Percentiles rank a stretch among this genome's conserved stretches.
Conservation (phyloP, 129 eudicot species). For the Tanacetum coccineum region DNA sequence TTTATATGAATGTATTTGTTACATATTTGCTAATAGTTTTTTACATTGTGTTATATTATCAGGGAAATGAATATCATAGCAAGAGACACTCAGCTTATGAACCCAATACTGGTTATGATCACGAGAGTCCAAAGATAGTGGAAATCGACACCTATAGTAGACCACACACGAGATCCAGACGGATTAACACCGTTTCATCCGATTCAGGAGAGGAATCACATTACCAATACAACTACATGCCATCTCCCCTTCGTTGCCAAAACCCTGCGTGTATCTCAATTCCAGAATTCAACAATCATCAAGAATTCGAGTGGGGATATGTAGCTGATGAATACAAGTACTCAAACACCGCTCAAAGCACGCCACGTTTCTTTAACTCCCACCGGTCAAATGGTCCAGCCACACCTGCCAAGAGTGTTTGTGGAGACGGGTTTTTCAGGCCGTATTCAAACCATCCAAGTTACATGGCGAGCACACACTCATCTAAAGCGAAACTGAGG, state of each 20-base stretch:
- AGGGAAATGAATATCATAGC: constrained; percentile 77
- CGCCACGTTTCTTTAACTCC: constrained; percentile 57
- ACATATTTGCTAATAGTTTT: not conserved
- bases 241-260: constrained; percentile 61
- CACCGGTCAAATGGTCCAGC: constrained; percentile 42
- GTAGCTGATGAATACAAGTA: constrained; percentile 42
- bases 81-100: constrained; percentile 66
- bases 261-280: constrained; percentile 51
- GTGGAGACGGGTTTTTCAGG: constrained; percentile 72
- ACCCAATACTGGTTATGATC: constrained; percentile 40
- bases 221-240: constrained; percentile 26
- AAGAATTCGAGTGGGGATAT: constrained; percentile 66
- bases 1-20: not conserved
- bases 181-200: constrained; percentile 46
- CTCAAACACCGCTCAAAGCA: constrained; percentile 68
- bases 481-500: constrained; percentile 78
- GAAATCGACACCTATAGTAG: constrained; percentile 78
- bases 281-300: constrained; percentile 48
- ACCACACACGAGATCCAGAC: constrained; percentile 67
- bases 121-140: constrained; percentile 75
- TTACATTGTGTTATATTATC: not conserved
- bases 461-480: constrained; percentile 83
- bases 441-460: constrained; percentile 63
- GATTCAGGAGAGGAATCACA: constrained; percentile 59
- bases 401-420: constrained; percentile 82